phyloP scores from a whole-genome alignment of 805 yeast genomes.

The Candida boidinii region DNA sequence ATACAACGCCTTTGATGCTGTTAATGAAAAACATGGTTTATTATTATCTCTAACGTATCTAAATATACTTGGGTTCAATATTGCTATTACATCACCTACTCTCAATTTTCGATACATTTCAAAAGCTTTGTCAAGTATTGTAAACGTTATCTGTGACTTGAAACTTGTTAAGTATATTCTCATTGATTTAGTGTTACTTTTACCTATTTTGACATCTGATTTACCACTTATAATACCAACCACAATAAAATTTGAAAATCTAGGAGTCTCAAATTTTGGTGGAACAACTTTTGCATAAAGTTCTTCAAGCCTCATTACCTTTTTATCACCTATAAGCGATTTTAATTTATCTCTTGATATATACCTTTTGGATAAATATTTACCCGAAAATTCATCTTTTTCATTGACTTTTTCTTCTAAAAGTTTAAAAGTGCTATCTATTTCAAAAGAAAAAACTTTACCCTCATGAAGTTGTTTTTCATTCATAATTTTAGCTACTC shows the following conservation, averaged over 20 bases:
- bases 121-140: slow-evolving; percentile 60
- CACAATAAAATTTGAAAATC: slow-evolving; percentile 68
- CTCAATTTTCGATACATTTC: slow-evolving; percentile 64
- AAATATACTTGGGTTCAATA: slow-evolving; percentile 84
- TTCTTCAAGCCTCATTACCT: slow-evolving; percentile 48
- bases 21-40: slow-evolving; percentile 40
- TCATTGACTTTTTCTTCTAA: slow-evolving; percentile 26
- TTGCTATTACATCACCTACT: slow-evolving; percentile 65
- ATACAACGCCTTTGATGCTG: too few species aligned
- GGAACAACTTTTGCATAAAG: slow-evolving; percentile 58
- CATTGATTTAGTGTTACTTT: slow-evolving; percentile 46
- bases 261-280: slow-evolving; percentile 63
- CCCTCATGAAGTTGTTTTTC: slow-evolving; percentile 21
- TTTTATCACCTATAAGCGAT: slow-evolving; percentile 35
- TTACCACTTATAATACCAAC: slow-evolving; percentile 63
- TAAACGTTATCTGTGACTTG: slow-evolving; percentile 46
- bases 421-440: slow-evolving; percentile 18
- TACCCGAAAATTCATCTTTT: slow-evolving; percentile 37
- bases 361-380: slow-evolving; percentile 37
- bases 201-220: slow-evolving; percentile 40
- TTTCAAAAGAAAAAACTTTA: slow-evolving; percentile 32
- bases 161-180: slow-evolving; percentile 63
- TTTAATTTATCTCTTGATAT: slow-evolving; percentile 28
- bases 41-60: slow-evolving; percentile 28
- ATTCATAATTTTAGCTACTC: not conserved